Percentiles rank a stretch among this genome's conserved stretches.
phyloP scores from a whole-genome alignment of 495 filamentous ascomycete genomes.

The Aspergillus kassunensis region DNA sequence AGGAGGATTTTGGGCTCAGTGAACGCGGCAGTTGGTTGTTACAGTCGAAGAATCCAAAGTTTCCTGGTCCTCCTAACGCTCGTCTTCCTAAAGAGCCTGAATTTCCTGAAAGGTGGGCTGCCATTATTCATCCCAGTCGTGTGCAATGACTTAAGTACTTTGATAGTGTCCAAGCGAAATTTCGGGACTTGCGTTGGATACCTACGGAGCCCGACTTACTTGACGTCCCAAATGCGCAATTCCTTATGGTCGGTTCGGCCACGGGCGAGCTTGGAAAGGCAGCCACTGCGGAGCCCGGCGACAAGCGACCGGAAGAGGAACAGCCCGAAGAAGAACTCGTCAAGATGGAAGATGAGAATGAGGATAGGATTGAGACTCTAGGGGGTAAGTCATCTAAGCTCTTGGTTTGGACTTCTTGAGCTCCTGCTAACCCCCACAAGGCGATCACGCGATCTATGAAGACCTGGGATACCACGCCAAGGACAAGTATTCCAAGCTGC shows the following conservation, averaged over 20 bases:
- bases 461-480: slow-evolving; percentile 47
- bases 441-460: slow-evolving; percentile 49
- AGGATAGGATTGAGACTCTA: slow-evolving; percentile 53
- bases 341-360: slow-evolving; percentile 59
- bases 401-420: not conserved
- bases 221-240: slow-evolving; percentile 73
- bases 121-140: not conserved
- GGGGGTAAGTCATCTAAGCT: slow-evolving; percentile 34
- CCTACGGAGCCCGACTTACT: slow-evolving; percentile 71
- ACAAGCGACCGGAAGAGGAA: slow-evolving; percentile 55
- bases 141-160: not conserved
- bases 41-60: slow-evolving; percentile 76
- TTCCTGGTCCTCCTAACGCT: slow-evolving; percentile 58
- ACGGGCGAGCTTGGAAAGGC: slow-evolving; percentile 59
- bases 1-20: slow-evolving; percentile 70
- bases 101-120: slow-evolving; percentile 66
- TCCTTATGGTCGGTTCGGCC: slow-evolving; percentile 76
- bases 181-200: slow-evolving; percentile 69
- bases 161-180: slow-evolving; percentile 60
- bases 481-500: slow-evolving; percentile 48
- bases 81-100: slow-evolving; percentile 62
- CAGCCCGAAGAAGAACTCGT: slow-evolving; percentile 58
- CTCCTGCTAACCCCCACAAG: slow-evolving; percentile 20
- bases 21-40: slow-evolving; percentile 73
- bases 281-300: slow-evolving; percentile 51